Evolutionary conservation across 495 filamentous ascomycete genomes (phyloP).

Genomic region (Entonaema liquescens): DNA sequence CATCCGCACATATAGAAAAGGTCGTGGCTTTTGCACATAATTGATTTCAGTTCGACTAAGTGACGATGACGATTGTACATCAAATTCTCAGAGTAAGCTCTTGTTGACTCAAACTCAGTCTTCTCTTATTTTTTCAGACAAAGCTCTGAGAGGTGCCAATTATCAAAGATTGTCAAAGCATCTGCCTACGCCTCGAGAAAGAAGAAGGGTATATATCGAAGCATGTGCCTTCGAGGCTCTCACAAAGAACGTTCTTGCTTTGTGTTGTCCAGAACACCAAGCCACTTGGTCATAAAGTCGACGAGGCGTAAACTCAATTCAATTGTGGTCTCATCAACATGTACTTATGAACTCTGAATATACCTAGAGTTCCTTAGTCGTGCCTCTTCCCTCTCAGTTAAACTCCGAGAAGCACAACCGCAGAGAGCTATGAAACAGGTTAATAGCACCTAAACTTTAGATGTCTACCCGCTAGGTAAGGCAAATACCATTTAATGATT

Average conservation of each 20-base stretch:
- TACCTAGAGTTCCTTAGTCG: no score
- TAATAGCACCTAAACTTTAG: no score
- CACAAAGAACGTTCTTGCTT: slow-evolving; percentile 15
- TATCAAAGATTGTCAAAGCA: neutral
- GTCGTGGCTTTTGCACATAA: slow-evolving; percentile 34
- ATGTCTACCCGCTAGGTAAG: no score
- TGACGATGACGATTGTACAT: neutral
- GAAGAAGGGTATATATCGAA: neutral
- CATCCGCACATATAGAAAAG: slow-evolving; percentile 37
- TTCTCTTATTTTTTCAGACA: neutral
- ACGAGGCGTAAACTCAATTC: neutral
- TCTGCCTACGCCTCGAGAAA: neutral
- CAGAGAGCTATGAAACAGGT: no score
- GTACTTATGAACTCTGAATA: neutral
- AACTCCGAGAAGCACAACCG: no score
- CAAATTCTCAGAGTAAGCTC: neutral
- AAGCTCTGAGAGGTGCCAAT: neutral
- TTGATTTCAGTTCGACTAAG: neutral
- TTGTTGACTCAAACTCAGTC: neutral
- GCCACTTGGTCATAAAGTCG: neutral
- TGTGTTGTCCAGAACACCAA: neutral
- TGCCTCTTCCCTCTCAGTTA: no score
- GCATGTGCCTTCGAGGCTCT: neutral
- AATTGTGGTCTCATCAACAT: neutral
- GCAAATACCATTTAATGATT: no score